Percentiles rank a stretch among this genome's conserved stretches.
These are phyloP conservation scores for Linnemannia schmuckeri DNA, from an alignment of 192 early-diverging fungal species.

Conservation along the genomic window DNA sequence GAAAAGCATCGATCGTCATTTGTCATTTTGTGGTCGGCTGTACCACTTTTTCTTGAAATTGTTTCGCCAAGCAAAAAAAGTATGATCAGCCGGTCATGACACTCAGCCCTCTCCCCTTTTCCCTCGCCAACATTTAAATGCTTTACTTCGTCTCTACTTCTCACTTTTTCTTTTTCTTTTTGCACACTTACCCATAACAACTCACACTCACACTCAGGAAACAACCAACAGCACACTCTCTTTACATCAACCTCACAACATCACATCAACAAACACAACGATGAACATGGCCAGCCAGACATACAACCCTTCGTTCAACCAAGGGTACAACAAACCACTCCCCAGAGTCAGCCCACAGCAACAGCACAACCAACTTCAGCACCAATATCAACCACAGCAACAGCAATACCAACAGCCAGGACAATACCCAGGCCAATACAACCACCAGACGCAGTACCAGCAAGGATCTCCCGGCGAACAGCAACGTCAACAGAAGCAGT, in stretches of 20 bases:
- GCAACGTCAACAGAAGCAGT: constrained; percentile 48
- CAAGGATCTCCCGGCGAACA: constrained; percentile 30
- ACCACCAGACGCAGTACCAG: constrained; percentile 34
- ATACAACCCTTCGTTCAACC: not conserved
- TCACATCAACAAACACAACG: not conserved
- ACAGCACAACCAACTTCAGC: constrained; percentile 38
- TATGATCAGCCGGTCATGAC: not conserved
- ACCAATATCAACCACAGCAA: constrained; percentile 17
- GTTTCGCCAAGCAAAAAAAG: not conserved
- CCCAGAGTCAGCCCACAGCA: constrained; percentile 22
- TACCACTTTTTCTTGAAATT: not conserved
- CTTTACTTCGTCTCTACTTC: not conserved
- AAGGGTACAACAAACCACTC: constrained; percentile 26
- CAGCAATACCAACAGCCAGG: constrained; percentile 16
- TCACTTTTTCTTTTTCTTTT: not conserved
- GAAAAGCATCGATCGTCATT: not conserved
- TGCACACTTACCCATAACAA: not conserved
- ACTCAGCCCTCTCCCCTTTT: not conserved
- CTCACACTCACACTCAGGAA: not conserved
- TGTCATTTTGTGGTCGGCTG: not conserved
- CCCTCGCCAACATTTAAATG: not conserved
- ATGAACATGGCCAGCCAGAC: constrained; percentile 12
- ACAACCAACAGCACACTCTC: not conserved
- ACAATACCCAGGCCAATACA: constrained; percentile 26
- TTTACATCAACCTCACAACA: not conserved